phyloP scores from a whole-genome alignment of 805 yeast genomes.

The Candida anglica region DNA sequence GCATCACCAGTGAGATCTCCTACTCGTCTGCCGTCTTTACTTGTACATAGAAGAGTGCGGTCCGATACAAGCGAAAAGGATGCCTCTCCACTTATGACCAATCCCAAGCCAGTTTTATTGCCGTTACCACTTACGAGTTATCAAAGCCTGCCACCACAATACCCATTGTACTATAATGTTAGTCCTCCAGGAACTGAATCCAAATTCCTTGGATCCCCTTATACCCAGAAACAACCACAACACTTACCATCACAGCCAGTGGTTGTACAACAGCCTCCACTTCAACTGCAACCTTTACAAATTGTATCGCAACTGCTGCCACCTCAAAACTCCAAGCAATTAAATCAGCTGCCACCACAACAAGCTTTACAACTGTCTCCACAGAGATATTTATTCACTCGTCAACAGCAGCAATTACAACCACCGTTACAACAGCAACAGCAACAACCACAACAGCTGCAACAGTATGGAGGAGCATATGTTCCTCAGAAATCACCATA shows the following conservation, averaged over 20 bases:
- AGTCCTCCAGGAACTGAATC: conserved; percentile 1
- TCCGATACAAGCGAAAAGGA: conserved; percentile 20
- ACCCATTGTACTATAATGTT: conserved; percentile 1
- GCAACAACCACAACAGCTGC: too few species aligned
- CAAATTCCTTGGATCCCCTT: conserved; percentile 5
- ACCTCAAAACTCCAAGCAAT: not conserved
- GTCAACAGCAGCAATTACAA: conserved; percentile 2
- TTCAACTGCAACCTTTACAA: conserved; percentile 1
- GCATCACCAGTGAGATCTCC: conserved; percentile 29
- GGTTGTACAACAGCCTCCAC: too few species aligned
- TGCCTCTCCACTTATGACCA: conserved; percentile 1
- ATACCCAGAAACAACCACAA: conserved; percentile 2
- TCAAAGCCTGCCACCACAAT: conserved; percentile 1
- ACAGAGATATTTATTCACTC: not conserved
- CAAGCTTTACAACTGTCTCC: not conserved
- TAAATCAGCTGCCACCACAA: not conserved
- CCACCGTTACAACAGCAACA: conserved; percentile 1
- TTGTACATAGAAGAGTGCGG: conserved; percentile 16
- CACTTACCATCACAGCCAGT: too few species aligned
- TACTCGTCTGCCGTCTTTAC: conserved; percentile 20
- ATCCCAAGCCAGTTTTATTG: conserved; percentile 3
- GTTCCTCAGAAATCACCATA: conserved; percentile 2
- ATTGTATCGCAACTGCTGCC: not conserved
- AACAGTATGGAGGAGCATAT: conserved; percentile 11
- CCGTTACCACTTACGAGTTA: conserved; percentile 3